phyloP scores from a whole-genome alignment of 345 rosid genomes.

The Salix exigua region DNA sequence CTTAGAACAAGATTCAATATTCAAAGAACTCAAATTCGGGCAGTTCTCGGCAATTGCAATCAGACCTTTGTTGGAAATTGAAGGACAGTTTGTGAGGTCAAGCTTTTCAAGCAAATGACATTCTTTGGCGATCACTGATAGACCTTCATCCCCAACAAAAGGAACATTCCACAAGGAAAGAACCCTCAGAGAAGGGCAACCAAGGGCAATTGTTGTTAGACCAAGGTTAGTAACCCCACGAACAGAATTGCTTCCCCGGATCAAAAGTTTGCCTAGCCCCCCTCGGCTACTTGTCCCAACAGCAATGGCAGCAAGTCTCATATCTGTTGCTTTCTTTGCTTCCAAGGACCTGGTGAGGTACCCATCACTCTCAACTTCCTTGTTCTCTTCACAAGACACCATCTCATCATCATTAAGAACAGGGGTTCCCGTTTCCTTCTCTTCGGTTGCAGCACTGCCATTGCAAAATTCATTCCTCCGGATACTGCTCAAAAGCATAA shows the following conservation, averaged over 20 bases:
- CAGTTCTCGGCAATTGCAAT: constrained; percentile 58
- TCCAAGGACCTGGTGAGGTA: constrained; percentile 61
- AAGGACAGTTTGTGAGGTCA: constrained; percentile 60
- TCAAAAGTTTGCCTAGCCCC: constrained; percentile 64
- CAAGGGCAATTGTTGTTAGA: constrained; percentile 49
- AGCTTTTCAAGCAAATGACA: constrained; percentile 64
- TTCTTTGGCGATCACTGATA: constrained; percentile 50
- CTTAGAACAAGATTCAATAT: constrained; percentile 49
- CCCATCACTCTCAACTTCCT: constrained; percentile 39
- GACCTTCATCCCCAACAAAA: constrained; percentile 52
- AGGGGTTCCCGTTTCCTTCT: constrained; percentile 14
- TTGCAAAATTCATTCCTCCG: constrained; percentile 42
- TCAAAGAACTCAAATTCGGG: constrained; percentile 49
- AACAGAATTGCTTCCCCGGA: constrained; percentile 49
- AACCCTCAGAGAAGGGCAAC: constrained; percentile 59
- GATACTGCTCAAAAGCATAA: constrained; percentile 50
- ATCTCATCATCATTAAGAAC: constrained; percentile 37
- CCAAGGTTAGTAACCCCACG: constrained; percentile 55
- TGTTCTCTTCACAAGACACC: constrained; percentile 31
- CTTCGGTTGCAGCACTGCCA: not conserved
- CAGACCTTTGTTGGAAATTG: constrained; percentile 53
- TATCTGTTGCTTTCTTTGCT: constrained; percentile 72
- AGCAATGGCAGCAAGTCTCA: constrained; percentile 65
- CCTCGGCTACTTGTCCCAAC: constrained; percentile 60
- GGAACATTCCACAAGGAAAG: constrained; percentile 72